Evolutionary conservation across 306 rosid species (phyloP).

Genomic region (Medicago lupulina): DNA sequence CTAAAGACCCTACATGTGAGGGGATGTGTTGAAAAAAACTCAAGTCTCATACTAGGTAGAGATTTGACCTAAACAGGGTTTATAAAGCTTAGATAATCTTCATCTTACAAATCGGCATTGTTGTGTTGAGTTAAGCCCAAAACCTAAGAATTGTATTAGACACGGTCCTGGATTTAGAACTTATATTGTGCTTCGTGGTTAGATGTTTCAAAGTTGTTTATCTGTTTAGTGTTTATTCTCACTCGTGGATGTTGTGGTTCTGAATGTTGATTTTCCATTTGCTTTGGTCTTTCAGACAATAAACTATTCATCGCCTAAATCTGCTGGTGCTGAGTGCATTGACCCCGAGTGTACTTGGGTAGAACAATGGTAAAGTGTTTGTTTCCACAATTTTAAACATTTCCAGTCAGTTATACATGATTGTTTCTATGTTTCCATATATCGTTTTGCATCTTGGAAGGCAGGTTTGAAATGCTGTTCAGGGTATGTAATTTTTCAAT

Average conservation of each 20-base stretch:
- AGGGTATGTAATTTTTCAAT: constrained; percentile 7
- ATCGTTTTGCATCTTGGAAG: constrained; percentile 3
- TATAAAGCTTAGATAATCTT: not conserved
- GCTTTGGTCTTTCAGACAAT: constrained; percentile 74
- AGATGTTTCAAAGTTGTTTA: constrained; percentile 3
- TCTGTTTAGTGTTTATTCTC: not conserved
- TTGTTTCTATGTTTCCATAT: not conserved
- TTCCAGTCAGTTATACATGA: constrained; percentile 12
- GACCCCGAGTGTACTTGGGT: constrained; percentile 94
- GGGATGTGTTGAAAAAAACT: not conserved
- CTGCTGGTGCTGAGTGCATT: constrained; percentile 98
- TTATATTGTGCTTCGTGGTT: constrained; percentile 17
- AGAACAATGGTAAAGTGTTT: constrained; percentile 82
- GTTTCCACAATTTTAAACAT: constrained; percentile 16
- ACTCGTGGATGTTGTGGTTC: not conserved
- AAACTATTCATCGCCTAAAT: constrained; percentile 81
- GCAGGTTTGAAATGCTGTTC: constrained; percentile 19
- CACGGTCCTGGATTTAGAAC: not conserved
- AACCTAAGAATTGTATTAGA: constrained; percentile 1
- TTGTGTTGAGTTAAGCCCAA: not conserved
- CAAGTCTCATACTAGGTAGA: not conserved
- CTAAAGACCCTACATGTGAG: not conserved
- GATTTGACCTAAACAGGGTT: not conserved
- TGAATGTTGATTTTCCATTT: constrained; percentile 29
- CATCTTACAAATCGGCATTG: not conserved